Percentiles rank a stretch among this genome's conserved stretches.
These are phyloP conservation scores for Hymenoscyphus albidus DNA, from an alignment of 2,329 filamentous ascomycete species.

Conservation along the genomic window DNA sequence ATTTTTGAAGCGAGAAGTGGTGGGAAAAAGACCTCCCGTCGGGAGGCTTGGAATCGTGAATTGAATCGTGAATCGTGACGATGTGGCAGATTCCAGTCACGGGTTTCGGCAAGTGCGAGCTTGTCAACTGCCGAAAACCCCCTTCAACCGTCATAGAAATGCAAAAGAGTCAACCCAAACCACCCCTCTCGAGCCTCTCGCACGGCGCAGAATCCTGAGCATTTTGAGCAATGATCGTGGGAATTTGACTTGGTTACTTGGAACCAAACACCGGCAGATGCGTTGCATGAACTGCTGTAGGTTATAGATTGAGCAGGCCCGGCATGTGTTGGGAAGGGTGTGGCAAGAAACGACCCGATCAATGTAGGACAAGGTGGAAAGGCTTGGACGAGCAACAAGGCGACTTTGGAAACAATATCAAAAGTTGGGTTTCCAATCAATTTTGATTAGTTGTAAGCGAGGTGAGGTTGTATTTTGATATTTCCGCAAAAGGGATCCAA, in stretches of 20 bases:
- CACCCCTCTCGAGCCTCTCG: neutral
- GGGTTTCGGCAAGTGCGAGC: neutral
- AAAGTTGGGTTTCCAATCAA: neutral
- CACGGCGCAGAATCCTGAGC: neutral
- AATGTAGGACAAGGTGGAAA: neutral
- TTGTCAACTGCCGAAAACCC: neutral
- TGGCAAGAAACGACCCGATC: too few relatives aligned
- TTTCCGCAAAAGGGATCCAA: neutral
- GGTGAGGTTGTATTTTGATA: neutral
- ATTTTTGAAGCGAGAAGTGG: neutral
- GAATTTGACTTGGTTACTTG: neutral
- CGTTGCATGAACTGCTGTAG: slow-evolving; percentile 1
- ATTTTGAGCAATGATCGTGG: neutral
- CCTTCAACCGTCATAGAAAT: neutral
- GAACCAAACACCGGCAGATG: neutral
- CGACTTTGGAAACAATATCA: neutral
- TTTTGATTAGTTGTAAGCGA: slow-evolving; percentile 2
- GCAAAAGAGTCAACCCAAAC: neutral
- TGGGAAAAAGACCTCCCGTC: neutral
- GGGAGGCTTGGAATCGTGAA: neutral
- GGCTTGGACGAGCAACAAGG: neutral
- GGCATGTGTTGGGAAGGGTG: neutral
- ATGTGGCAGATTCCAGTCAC: neutral
- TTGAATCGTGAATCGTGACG: too few relatives aligned
- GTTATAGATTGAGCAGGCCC: neutral